Evolutionary conservation across 495 filamentous ascomycete genomes (phyloP).

Genomic region (Xylaria palmicola): DNA sequence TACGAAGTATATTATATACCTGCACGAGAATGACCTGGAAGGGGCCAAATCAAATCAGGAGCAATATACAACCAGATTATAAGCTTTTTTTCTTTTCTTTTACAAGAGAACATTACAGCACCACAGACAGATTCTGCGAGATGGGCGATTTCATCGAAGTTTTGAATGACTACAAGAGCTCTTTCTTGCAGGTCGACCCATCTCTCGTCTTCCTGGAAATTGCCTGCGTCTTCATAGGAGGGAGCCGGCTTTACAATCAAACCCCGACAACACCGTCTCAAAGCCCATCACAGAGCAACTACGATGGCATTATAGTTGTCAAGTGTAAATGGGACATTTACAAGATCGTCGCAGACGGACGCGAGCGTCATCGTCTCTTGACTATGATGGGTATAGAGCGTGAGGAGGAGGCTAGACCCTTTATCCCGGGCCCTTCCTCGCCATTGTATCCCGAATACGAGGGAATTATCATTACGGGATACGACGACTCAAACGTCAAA

Average conservation of each 20-base stretch:
- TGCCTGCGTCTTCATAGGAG: slow-evolving; percentile 3
- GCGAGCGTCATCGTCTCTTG: not conserved
- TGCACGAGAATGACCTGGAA: too few relatives aligned
- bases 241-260: not conserved
- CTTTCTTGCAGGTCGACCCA: not conserved
- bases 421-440: not conserved
- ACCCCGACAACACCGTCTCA: not conserved
- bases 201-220: not conserved
- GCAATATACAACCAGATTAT: too few relatives aligned
- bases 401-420: not conserved
- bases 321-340: not conserved
- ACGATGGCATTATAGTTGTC: slow-evolving; percentile 4
- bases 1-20: too few relatives aligned
- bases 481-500: not conserved
- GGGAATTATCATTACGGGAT: not conserved
- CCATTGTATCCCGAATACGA: not conserved
- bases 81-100: too few relatives aligned
- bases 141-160: not conserved
- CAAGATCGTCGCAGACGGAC: not conserved
- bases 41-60: too few relatives aligned
- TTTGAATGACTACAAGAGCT: not conserved
- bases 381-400: not conserved
- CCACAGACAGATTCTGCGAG: not conserved
- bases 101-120: too few relatives aligned
- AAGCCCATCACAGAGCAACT: not conserved